Conservation (phyloP, 345 rosid species). For the Raphanus sativus region DNA sequence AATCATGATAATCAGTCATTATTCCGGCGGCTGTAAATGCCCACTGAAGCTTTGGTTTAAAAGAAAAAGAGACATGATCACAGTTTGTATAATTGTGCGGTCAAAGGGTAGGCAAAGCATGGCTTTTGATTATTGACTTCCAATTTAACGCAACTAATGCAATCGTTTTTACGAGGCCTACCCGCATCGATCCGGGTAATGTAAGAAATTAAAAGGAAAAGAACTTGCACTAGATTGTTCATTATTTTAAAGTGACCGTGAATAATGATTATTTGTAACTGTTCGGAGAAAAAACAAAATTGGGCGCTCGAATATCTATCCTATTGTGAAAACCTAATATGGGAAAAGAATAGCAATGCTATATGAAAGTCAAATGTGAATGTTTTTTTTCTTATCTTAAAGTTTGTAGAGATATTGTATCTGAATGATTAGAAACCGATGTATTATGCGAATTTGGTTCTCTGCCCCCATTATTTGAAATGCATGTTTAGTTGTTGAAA, state of each 20-base stretch:
- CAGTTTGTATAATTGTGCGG: slow-evolving; percentile 24
- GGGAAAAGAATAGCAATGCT: neutral
- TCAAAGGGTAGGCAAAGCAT: slow-evolving; percentile 41
- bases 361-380: neutral
- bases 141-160: slow-evolving; percentile 22
- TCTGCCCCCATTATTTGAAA: neutral
- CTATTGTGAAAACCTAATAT: slow-evolving; percentile 2
- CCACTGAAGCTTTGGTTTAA: slow-evolving; percentile 6
- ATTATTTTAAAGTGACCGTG: slow-evolving; percentile 30
- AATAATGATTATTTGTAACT: slow-evolving; percentile 12
- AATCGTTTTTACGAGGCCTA: slow-evolving; percentile 26
- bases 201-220: slow-evolving; percentile 19
- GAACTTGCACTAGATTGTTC: slow-evolving; percentile 22
- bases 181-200: slow-evolving; percentile 30
- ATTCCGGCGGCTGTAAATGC: slow-evolving; percentile 33
- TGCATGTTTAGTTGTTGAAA: neutral
- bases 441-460: neutral
- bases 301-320: slow-evolving; percentile 5
- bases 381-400: neutral
- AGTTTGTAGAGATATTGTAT: neutral
- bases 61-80: slow-evolving; percentile 34
- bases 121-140: slow-evolving; percentile 35
- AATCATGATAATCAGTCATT: slow-evolving; percentile 13
- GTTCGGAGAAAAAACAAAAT: slow-evolving; percentile 16
- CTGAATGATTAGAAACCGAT: neutral